Percentiles rank a stretch among this genome's conserved stretches.
phyloP scores from a whole-genome alignment of 2,329 filamentous ascomycete species.

The Penicillium sp. region DNA sequence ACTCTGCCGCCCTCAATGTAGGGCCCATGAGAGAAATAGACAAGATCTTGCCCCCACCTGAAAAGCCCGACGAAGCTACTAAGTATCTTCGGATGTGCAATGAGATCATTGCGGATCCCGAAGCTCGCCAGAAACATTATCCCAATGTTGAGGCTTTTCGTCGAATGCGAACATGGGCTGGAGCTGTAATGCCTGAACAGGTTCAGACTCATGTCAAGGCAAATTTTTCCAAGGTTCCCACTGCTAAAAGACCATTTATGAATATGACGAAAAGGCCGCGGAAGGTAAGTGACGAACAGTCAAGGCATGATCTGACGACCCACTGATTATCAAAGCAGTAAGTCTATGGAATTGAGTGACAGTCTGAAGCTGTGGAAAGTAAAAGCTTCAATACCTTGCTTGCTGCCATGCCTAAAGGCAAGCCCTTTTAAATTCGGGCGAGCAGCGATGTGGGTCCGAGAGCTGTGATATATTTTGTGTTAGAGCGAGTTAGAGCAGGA shows the following conservation, averaged over 20 bases:
- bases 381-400: too few species aligned
- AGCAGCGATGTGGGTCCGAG: too few species aligned
- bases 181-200: conserved; percentile 3
- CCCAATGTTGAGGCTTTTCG: conserved; percentile 7
- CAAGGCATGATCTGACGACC: neutral
- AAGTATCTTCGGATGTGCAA: conserved; percentile 9
- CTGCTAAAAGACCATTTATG: neutral
- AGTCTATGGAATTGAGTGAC: neutral
- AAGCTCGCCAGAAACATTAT: neutral
- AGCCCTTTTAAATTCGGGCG: too few species aligned
- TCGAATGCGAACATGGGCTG: conserved; percentile 14
- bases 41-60: neutral
- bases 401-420: too few species aligned
- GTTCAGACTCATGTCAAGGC: neutral
- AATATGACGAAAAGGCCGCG: neutral
- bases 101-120: conserved; percentile 6
- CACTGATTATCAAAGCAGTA: neutral
- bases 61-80: neutral
- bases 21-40: too few species aligned
- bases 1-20: neutral
- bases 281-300: neutral
- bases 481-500: too few species aligned
- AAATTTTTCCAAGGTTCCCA: neutral
- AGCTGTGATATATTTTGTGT: too few species aligned
- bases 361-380: neutral